A percentile compares a stretch with the other conserved stretches of the same genome.
These are phyloP conservation scores for Firmiana major DNA, from an alignment of 345 rosid species.

Conservation along the genomic window DNA sequence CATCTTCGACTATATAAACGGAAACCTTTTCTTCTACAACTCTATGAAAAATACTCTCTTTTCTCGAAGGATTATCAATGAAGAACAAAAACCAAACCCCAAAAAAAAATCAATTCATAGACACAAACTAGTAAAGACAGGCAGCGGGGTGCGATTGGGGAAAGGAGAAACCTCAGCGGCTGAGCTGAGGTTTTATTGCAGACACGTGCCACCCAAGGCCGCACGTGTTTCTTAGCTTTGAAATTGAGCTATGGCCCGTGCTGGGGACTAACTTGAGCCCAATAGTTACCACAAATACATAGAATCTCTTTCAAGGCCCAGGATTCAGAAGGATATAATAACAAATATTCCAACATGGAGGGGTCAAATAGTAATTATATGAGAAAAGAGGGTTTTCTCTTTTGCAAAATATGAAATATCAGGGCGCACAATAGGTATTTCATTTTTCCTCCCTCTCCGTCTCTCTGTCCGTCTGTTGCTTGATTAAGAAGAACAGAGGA, in stretches of 20 bases:
- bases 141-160: not conserved
- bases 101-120: not conserved
- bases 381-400: not conserved
- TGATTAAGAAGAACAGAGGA: not conserved
- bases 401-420: conserved; percentile 3
- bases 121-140: not conserved
- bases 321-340: not conserved
- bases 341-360: not conserved
- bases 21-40: not conserved
- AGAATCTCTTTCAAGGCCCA: not conserved
- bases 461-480: not conserved
- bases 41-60: not conserved
- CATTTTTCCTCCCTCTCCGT: not conserved
- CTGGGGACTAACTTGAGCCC: not conserved
- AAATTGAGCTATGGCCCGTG: not conserved
- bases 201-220: not conserved
- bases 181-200: conserved; percentile 14
- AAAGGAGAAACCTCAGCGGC: conserved; percentile 2
- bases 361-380: not conserved
- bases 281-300: not conserved
- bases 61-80: not conserved
- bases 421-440: not conserved
- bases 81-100: not conserved
- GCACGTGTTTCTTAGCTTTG: not conserved
- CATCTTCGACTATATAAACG: conserved; percentile 16